Evolutionary conservation across 768 basidiomycete genomes (phyloP).

Genomic region (Kwoniella sp.): DNA sequence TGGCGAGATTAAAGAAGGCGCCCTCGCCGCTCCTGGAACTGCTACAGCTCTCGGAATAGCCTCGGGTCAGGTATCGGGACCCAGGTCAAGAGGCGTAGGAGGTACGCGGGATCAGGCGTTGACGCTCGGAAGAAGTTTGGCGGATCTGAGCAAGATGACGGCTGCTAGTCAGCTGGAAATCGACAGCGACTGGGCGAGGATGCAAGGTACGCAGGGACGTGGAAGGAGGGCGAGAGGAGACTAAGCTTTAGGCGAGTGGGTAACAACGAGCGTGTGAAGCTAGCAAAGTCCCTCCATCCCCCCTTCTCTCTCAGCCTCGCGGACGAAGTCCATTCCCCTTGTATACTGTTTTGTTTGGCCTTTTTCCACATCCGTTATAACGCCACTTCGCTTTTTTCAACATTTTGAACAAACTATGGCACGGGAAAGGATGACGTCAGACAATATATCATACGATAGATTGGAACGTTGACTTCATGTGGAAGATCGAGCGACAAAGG

Average conservation of each 20-base stretch:
- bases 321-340: too few species aligned
- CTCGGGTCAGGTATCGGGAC: conserved; percentile 28
- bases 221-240: conserved; percentile 41
- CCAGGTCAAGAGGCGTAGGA: conserved; percentile 33
- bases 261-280: too few species aligned
- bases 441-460: too few species aligned
- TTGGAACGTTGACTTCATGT: too few species aligned
- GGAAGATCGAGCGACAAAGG: too few species aligned
- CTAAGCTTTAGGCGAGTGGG: conserved; percentile 4
- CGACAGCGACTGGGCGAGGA: conserved; percentile 50
- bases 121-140: conserved; percentile 48
- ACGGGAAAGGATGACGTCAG: too few species aligned
- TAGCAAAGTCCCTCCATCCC: too few species aligned
- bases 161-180: conserved; percentile 43
- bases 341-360: too few species aligned
- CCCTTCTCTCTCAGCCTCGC: too few species aligned
- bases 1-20: conserved; percentile 27
- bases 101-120: conserved; percentile 34
- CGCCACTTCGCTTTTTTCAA: too few species aligned
- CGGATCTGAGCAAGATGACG: conserved; percentile 47
- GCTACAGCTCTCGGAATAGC: conserved; percentile 46
- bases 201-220: conserved; percentile 39
- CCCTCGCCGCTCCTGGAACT: conserved; percentile 41
- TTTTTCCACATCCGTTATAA: too few species aligned
- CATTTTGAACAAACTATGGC: too few species aligned